phyloP scores from a whole-genome alignment of 306 rosid genomes.

The Prunus salicina region DNA sequence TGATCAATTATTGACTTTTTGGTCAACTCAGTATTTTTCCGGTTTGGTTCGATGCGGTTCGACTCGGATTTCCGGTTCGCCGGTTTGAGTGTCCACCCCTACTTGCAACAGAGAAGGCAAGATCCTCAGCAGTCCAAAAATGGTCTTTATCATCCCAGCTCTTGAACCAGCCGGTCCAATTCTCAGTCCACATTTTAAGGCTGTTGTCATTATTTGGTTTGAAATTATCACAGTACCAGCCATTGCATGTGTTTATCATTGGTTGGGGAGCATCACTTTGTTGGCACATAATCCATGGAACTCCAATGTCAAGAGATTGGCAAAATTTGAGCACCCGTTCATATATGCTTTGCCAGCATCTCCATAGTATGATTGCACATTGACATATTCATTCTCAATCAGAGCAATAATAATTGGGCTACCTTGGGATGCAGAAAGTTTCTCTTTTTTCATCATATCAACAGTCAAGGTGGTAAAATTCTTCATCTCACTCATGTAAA shows the following conservation, averaged over 20 bases:
- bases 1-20: no score
- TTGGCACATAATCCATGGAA: slow-evolving; percentile 73
- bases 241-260: slow-evolving; percentile 57
- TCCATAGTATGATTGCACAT: slow-evolving; percentile 43
- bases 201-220: slow-evolving; percentile 41
- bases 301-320: slow-evolving; percentile 42
- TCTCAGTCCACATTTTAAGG: slow-evolving; percentile 67
- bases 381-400: slow-evolving; percentile 61
- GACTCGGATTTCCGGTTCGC: no score
- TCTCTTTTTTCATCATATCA: slow-evolving; percentile 47
- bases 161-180: slow-evolving; percentile 66
- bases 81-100: no score
- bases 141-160: slow-evolving; percentile 53
- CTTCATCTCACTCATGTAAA: slow-evolving; percentile 54
- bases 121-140: slow-evolving; percentile 51
- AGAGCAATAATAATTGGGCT: slow-evolving; percentile 52
- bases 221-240: slow-evolving; percentile 53
- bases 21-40: no score
- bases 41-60: no score
- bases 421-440: slow-evolving; percentile 54
- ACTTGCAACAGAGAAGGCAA: slow-evolving; percentile 51
- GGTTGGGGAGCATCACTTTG: slow-evolving; percentile 48
- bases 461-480: slow-evolving; percentile 46
- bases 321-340: slow-evolving; percentile 52
- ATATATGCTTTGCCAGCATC: slow-evolving; percentile 52